These are phyloP conservation scores for Chlamydomonas eustigma DNA, from an alignment of 139 green algal species.

Conservation along the genomic window DNA sequence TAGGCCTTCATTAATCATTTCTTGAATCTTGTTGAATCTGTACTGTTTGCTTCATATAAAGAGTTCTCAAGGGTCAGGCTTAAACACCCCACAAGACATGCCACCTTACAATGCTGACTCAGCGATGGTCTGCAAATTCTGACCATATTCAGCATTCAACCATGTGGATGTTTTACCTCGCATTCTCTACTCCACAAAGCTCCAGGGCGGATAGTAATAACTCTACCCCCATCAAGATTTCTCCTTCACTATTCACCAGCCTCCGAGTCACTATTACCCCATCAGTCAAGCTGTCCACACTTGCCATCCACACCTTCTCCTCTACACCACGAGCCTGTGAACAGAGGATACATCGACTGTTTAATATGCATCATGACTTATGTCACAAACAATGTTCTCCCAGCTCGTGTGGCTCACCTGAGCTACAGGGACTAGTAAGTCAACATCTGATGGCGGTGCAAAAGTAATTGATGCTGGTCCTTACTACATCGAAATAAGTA, in stretches of 20 bases:
- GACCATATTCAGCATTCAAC: neutral
- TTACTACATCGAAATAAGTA: too few relatives aligned
- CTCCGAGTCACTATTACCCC: neutral
- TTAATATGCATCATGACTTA: too few relatives aligned
- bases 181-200: constrained; percentile 81
- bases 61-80: too few relatives aligned
- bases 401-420: too few relatives aligned
- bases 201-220: constrained; percentile 82
- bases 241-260: neutral
- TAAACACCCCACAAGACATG: too few relatives aligned
- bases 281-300: neutral
- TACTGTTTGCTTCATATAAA: too few relatives aligned
- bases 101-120: too few relatives aligned
- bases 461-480: too few relatives aligned
- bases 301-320: neutral
- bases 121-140: neutral
- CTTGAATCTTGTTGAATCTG: neutral
- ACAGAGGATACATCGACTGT: neutral
- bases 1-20: neutral
- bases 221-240: constrained; percentile 36
- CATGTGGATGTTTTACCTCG: constrained; percentile 35
- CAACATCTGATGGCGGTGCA: too few relatives aligned
- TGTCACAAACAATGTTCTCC: too few relatives aligned
- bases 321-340: neutral
- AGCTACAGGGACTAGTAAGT: too few relatives aligned